These are phyloP conservation scores for Nicotiana noctiflora DNA, from an alignment of 257 asterid species.

Conservation along the genomic window DNA sequence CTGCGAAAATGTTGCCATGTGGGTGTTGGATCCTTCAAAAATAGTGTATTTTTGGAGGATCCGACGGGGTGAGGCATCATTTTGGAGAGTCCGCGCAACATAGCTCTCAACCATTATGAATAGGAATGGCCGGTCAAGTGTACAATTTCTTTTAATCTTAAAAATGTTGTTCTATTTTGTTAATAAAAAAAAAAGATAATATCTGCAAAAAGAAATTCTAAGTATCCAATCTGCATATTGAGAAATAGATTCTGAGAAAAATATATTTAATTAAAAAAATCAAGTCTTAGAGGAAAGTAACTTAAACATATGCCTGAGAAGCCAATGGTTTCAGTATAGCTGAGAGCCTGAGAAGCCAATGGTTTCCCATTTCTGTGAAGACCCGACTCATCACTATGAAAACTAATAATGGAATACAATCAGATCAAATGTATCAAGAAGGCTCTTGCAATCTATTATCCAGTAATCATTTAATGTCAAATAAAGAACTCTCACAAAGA, in stretches of 20 bases:
- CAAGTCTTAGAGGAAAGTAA: neutral
- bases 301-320: neutral
- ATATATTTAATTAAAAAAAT: neutral
- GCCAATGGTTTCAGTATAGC: neutral
- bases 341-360: too few relatives aligned
- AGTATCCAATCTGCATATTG: neutral
- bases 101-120: too few relatives aligned
- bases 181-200: too few relatives aligned
- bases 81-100: too few relatives aligned
- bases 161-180: too few relatives aligned
- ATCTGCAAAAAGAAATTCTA: neutral
- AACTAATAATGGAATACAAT: neutral
- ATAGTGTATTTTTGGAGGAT: too few relatives aligned
- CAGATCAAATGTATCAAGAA: neutral
- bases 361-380: too few relatives aligned
- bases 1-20: too few relatives aligned
- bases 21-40: too few relatives aligned
- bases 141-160: too few relatives aligned
- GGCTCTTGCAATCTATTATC: neutral
- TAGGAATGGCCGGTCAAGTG: too few relatives aligned
- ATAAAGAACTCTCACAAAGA: neutral
- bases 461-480: neutral
- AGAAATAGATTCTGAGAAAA: neutral
- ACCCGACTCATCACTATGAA: neutral
- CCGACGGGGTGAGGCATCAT: too few relatives aligned